phyloP scores from a whole-genome alignment of 306 rosid species.

The Myrica gale region DNA sequence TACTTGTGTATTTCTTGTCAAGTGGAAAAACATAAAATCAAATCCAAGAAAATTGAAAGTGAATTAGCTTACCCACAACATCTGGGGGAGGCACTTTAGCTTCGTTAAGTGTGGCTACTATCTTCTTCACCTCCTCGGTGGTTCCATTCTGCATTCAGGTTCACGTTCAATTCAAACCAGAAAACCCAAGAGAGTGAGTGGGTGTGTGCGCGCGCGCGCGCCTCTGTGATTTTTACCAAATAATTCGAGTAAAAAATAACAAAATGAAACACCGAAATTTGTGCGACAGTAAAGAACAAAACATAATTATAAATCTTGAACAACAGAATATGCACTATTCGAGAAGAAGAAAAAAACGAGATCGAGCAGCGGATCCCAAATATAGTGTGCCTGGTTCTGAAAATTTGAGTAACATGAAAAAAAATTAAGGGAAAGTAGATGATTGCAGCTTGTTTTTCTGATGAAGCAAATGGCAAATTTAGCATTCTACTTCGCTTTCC shows the following conservation, averaged over 20 bases:
- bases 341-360: background rate
- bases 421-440: too few relatives aligned
- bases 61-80: slow-evolving; percentile 63
- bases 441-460: too few relatives aligned
- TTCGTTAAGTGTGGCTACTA: slow-evolving; percentile 62
- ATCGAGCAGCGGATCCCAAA: background rate
- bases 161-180: background rate
- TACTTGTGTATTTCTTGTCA: too few relatives aligned
- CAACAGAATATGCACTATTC: background rate
- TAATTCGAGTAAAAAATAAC: background rate
- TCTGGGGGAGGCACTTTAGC: slow-evolving; percentile 74
- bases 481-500: too few relatives aligned
- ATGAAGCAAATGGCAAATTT: too few relatives aligned
- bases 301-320: background rate
- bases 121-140: slow-evolving; percentile 81
- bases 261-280: background rate
- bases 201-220: background rate
- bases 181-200: background rate
- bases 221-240: background rate
- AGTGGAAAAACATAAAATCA: background rate
- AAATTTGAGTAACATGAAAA: too few relatives aligned
- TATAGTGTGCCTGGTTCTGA: too few relatives aligned
- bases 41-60: too few relatives aligned
- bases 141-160: slow-evolving; percentile 66
- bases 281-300: background rate